phyloP scores from a whole-genome alignment of 108 stramenopile species.

The Cylindrotheca fusiformis region DNA sequence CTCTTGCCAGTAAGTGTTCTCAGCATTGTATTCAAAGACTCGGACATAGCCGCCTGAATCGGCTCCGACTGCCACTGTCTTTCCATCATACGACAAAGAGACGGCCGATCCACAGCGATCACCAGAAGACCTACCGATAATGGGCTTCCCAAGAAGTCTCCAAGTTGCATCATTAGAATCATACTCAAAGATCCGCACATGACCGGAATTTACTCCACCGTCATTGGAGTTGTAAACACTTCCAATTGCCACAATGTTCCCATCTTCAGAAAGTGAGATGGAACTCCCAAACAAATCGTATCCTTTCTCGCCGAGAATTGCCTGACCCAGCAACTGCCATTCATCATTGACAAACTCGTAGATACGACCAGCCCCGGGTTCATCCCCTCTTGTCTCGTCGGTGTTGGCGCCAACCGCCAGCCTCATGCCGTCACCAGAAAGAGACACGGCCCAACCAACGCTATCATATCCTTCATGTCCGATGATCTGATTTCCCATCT shows the following conservation, averaged over 20 bases:
- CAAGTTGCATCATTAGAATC: not conserved
- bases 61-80: conserved; percentile 17
- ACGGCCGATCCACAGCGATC: conserved; percentile 37
- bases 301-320: not conserved
- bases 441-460: not conserved
- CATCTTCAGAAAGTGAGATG: not conserved
- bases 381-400: not conserved
- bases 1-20: not conserved
- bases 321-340: not conserved
- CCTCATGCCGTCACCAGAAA: not conserved
- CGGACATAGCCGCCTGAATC: conserved; percentile 20
- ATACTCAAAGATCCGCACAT: conserved; percentile 18
- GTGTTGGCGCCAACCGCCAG: not conserved
- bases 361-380: not conserved
- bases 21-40: conserved; percentile 17
- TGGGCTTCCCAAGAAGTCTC: conserved; percentile 5
- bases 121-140: conserved; percentile 4
- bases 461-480: not conserved
- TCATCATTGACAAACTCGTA: not conserved
- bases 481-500: not conserved
- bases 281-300: not conserved
- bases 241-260: conserved; percentile 11
- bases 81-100: conserved; percentile 25
- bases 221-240: conserved; percentile 10
- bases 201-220: conserved; percentile 20